Evolutionary conservation across 1,139 yeast genomes (phyloP).

Genomic region (Arxiozyma heterogenica): DNA sequence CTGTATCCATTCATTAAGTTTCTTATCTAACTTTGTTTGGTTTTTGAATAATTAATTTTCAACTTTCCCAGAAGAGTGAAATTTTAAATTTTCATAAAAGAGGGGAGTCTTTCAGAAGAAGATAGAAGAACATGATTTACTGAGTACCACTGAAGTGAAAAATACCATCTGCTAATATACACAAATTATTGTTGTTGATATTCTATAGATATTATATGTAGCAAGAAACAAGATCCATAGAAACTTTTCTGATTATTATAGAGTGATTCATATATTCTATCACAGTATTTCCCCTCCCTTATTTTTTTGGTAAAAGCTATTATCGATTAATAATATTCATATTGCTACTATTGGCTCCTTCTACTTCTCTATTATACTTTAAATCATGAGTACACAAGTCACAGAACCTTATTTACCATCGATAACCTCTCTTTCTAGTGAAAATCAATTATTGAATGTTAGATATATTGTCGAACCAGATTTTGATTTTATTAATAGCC

Average conservation of each 20-base stretch:
- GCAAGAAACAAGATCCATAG: too few relatives aligned
- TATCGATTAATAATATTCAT: not conserved
- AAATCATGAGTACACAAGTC: not conserved
- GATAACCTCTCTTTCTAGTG: not conserved
- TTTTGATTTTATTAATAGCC: not conserved
- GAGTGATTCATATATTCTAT: not conserved
- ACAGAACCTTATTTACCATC: not conserved
- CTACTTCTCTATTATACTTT: not conserved
- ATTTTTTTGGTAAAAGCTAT: too few relatives aligned
- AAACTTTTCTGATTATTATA: too few relatives aligned
- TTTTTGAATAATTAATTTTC: too few relatives aligned
- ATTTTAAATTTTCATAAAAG: not conserved
- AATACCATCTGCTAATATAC: not conserved
- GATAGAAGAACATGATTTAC: not conserved
- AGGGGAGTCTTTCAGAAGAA: not conserved
- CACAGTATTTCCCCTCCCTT: not conserved
- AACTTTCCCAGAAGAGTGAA: not conserved
- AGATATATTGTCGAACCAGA: slow-evolving; percentile 7
- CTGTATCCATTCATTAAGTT: not conserved
- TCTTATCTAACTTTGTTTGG: not conserved
- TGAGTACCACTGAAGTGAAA: not conserved
- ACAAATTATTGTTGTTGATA: not conserved
- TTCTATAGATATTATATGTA: not conserved
- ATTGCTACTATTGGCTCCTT: not conserved
- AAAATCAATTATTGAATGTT: not conserved